These are phyloP conservation scores for Brettanomyces custersianus DNA, from an alignment of 805 yeast species.

Conservation along the genomic window DNA sequence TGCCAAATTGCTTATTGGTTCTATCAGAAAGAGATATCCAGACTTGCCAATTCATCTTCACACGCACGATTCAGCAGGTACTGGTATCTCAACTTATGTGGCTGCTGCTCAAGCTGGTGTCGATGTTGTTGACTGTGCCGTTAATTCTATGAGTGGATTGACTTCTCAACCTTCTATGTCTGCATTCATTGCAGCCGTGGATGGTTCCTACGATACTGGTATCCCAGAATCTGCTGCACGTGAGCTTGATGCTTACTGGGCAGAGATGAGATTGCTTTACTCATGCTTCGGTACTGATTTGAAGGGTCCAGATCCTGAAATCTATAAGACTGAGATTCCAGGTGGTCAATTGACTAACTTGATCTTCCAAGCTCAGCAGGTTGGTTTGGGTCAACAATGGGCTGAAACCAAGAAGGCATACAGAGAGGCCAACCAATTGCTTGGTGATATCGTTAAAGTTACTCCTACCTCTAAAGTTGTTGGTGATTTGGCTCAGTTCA, in stretches of 20 bases:
- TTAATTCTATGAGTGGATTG: slow-evolving; percentile 96
- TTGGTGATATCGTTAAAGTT: slow-evolving; percentile 97
- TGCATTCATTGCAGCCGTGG: slow-evolving; percentile 87
- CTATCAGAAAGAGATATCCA: slow-evolving; percentile 81
- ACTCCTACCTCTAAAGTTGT: slow-evolving; percentile 99
- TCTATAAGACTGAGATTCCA: slow-evolving; percentile 96
- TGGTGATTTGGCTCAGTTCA: slow-evolving; percentile 98
- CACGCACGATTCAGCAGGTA: slow-evolving; percentile 99
- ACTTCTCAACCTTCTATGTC: slow-evolving; percentile 96
- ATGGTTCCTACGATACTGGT: slow-evolving; percentile 75
- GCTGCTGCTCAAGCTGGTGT: slow-evolving; percentile 96
- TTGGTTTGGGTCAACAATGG: slow-evolving; percentile 97
- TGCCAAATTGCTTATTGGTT: slow-evolving; percentile 70
- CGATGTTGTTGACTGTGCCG: slow-evolving; percentile 95
- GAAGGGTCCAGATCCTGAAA: slow-evolving; percentile 99
- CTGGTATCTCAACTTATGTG: slow-evolving; percentile 95
- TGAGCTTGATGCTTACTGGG: slow-evolving; percentile 93
- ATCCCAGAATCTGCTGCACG: slow-evolving; percentile 60
- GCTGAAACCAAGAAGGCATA: slow-evolving; percentile 90
- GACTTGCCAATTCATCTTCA: slow-evolving; percentile 96
- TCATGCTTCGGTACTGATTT: slow-evolving; percentile 97
- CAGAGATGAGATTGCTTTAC: slow-evolving; percentile 93
- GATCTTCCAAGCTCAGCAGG: slow-evolving; percentile 98
- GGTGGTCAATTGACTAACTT: slow-evolving; percentile 99
- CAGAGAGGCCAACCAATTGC: slow-evolving; percentile 77